These are phyloP conservation scores for Backusella liffmaniae DNA, from an alignment of 192 early-diverging fungal species.

Conservation along the genomic window DNA sequence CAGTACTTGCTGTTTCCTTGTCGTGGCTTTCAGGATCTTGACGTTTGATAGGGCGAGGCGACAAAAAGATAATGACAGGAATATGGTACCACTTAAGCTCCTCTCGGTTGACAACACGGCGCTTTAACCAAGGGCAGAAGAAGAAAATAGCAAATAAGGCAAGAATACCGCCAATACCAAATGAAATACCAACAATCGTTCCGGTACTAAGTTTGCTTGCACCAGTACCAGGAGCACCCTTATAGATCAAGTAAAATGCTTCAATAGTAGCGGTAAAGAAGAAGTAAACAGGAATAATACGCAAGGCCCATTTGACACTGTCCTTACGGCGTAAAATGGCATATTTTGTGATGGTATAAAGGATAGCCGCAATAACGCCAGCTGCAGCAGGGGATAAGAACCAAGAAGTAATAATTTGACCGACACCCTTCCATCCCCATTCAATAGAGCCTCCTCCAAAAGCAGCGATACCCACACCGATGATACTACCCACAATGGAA, in stretches of 20 bases:
- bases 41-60: constrained; percentile 43
- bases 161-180: constrained; percentile 58
- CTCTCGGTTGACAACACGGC: constrained; percentile 63
- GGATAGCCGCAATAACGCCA: constrained; percentile 60
- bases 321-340: constrained; percentile 60
- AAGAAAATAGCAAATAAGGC: constrained; percentile 61
- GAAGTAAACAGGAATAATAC: constrained; percentile 70
- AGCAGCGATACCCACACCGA: constrained; percentile 72
- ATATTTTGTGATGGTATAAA: constrained; percentile 66
- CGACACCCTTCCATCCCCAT: constrained; percentile 53
- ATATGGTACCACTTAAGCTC: constrained; percentile 74
- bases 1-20: constrained; percentile 12
- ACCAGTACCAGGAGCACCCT: constrained; percentile 56
- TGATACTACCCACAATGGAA: constrained; percentile 78
- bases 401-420: constrained; percentile 73
- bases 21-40: constrained; percentile 19
- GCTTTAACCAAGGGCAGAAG: constrained; percentile 64
- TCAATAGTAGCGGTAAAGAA: constrained; percentile 62
- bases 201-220: constrained; percentile 41
- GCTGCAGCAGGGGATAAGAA: constrained; percentile 70
- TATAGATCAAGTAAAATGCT: constrained; percentile 71
- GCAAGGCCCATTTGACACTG: constrained; percentile 65
- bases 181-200: constrained; percentile 57
- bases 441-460: constrained; percentile 61
- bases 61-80: constrained; percentile 56